Base-by-base conservation (phyloP, 345 rosid genomes). In the Pugionium cornutum region DNA sequence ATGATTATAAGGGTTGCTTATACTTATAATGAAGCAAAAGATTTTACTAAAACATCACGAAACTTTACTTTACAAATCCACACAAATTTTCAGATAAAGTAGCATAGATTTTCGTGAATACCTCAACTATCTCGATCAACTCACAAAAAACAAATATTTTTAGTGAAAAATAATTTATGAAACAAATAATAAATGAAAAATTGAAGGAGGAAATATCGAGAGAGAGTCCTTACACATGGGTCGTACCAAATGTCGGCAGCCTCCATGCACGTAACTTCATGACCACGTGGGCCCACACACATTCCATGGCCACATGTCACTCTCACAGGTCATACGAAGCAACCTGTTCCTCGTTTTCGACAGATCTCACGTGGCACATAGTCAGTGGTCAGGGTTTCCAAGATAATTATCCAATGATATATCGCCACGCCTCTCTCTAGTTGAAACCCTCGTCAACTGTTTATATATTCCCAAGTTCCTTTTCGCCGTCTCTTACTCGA, bases 161-260 rank as follows among this genome's bases (percentile, higher is more conserved):
- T 18, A 18, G 18, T 18, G 18, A 18, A 56, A 9, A 47, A 62
- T 6, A 36, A 28, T 10, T 27, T 1, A 26, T 26, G 35, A 35
- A 36, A 48, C 1, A 62, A 35, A 8, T 3, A 55, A 37, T 26
- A 25, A 37, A 36, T 18, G 31, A 34, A 36, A 9, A 46, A 35
- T 18, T 11, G 49, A 58, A 9, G 0, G 55, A 68, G 44, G 65
- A 68, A 68, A 68, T 68, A 68, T 68, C 43, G 40, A 36, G 40
- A 36, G 40, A 4, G 34, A 32, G 27, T 46, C 40, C 7, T 28
- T 4, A 39, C 64, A 67, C 72, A 68, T 68, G 72, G 58, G 50
- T 40, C 65, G 72, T 68, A 68, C 58, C 9, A 46, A 9, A 53
- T 72, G 84, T 78, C 86, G 80, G 86, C 79, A 49, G 31, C 73